Base-by-base conservation (phyloP, 129 eudicot species). In the Ambrosia artemisiifolia region DNA sequence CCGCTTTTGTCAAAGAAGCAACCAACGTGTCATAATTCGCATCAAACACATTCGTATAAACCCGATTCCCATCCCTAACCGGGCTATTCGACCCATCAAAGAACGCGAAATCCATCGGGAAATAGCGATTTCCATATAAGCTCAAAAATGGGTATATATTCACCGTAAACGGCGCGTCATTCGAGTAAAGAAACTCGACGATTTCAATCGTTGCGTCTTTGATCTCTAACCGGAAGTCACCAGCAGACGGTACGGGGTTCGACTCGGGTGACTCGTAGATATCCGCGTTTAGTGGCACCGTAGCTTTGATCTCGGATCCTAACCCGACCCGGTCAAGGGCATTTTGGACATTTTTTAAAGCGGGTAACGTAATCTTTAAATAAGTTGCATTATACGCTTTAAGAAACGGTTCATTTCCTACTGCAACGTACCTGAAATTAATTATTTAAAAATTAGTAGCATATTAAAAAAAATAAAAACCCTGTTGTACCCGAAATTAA, bases 61-160 rank as follows among this genome's bases (percentile, higher is more conserved):
- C 51, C 33, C 63, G 34, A 11, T 65, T 74, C 3, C 87, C 88
- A 63, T 92, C 98, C 69, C 54, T 83, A 2, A 92, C 42, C 1
- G 91, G 83, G 67, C 56, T 81, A 56, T 76, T 81, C 2, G 86
- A 57, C 24, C 96, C 98, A 18, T 92, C 96, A 16, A 93, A 93
- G 28, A 89, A 93, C 12, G 96, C 98, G 7, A 59, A 82, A 48
- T 89, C 98, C 47, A 89, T 16, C 0, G 98, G 98, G 71, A 93
- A 89, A 73, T 87, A 73, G 1, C 35, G 7, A 74, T 89, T 87
- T 0, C 78, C 88, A 47, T 89, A 93, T 28, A 93, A 90, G 53
- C 92, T 85, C 32, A 93, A 84, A 79, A 93, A 93, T 6, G 96
- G 98, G 76, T 92, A 92, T 17, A 92, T 89, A 79, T 92, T 92